Evolutionary conservation across 1,139 yeast genomes (phyloP).

Genomic region (Pichia sorboxylosa): DNA sequence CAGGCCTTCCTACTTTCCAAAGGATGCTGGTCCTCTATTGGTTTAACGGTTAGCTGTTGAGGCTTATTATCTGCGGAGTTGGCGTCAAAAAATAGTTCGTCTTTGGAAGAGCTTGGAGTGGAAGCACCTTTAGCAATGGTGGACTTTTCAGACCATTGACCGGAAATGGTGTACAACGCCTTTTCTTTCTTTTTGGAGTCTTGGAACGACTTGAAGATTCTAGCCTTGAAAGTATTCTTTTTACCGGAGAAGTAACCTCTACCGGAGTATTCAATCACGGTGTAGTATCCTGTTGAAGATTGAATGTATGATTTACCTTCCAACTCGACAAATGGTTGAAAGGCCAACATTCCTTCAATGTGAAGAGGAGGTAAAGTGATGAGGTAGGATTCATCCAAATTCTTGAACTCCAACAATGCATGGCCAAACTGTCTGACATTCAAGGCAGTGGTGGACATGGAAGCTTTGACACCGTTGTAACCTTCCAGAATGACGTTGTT

Average conservation of each 20-base stretch:
- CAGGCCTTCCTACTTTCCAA: conserved; percentile 81
- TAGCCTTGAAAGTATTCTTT: conserved; percentile 83
- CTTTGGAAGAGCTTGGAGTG: conserved; percentile 18
- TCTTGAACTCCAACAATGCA: conserved; percentile 54
- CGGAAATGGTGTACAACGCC: conserved; percentile 66
- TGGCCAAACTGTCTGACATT: conserved; percentile 89
- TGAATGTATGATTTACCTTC: conserved; percentile 80
- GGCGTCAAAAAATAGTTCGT: conserved; percentile 56
- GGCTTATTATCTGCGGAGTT: conserved; percentile 30
- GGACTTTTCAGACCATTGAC: conserved; percentile 87
- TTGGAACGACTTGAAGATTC: conserved; percentile 47
- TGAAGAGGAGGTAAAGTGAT: conserved; percentile 93
- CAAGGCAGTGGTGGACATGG: conserved; percentile 65
- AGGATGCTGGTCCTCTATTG: conserved; percentile 60
- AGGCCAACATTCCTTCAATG: conserved; percentile 83
- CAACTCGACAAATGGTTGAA: conserved; percentile 74
- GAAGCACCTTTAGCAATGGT: conserved; percentile 33
- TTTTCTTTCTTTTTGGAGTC: conserved; percentile 42
- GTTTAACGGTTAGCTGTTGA: conserved; percentile 58
- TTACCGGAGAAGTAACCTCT: conserved; percentile 95
- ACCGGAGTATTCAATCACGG: conserved; percentile 74
- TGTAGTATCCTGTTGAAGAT: conserved; percentile 64
- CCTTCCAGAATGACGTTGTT: conserved; percentile 68
- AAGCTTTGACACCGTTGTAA: conserved; percentile 78
- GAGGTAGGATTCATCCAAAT: conserved; percentile 55